A percentile compares a stretch with the other conserved stretches of the same genome.
Evolutionary conservation across 73 alveolate genomes (phyloP).

Genomic region (Paramecium pentaurelia): DNA sequence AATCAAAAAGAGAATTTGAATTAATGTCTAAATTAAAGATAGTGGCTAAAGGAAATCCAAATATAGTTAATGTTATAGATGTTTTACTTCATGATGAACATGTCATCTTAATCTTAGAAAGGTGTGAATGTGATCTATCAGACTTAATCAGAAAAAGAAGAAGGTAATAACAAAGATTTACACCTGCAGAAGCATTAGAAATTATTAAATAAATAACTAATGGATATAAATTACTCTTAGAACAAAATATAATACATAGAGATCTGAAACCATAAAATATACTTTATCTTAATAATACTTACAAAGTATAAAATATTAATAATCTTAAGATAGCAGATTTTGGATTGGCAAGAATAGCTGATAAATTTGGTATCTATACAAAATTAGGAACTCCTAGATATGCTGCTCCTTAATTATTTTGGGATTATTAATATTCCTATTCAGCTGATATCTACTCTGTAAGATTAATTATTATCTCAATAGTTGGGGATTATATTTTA

Average conservation of each 20-base stretch:
- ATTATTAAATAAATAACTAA: not conserved
- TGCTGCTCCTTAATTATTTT: not conserved
- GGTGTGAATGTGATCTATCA: not conserved
- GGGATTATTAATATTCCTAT: not conserved
- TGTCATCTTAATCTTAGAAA: not conserved
- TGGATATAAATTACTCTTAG: not conserved
- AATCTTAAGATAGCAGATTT: not conserved
- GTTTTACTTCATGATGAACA: not conserved
- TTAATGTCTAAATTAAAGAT: not conserved
- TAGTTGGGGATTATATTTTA: not conserved
- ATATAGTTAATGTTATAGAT: not conserved
- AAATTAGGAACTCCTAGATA: not conserved
- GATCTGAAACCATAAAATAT: not conserved
- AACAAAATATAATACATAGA: not conserved
- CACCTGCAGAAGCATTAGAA: not conserved
- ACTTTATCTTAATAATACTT: not conserved
- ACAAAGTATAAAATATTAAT: not conserved
- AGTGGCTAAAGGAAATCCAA: not conserved
- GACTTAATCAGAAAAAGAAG: not conserved
- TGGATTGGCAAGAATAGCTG: not conserved
- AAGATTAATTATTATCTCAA: not conserved
- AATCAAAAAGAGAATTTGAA: not conserved
- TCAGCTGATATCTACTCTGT: not conserved
- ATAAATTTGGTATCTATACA: not conserved
- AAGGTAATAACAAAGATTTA: not conserved